Evolutionary conservation across 257 asterid genomes (phyloP), one percentile per base, ranked within the genome.

Genomic region (Solanum lycopersicoides): DNA sequence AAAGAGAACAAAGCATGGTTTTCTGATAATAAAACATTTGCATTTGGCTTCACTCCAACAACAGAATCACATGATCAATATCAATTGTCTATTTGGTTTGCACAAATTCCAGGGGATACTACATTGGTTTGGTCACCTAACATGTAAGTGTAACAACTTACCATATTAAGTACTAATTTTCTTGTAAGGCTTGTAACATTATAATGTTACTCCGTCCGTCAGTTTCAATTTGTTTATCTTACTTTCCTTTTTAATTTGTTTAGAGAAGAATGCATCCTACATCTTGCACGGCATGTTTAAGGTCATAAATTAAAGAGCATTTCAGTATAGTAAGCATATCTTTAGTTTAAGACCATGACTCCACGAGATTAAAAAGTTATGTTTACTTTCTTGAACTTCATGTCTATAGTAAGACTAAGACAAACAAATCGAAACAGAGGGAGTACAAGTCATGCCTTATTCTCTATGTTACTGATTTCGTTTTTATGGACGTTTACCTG

Each of bases 51-150:
- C 82, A 82, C 89, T 2, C 90, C 95, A 25, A 39, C 88, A 21
- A 76, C 86, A 34, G 86, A 93, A 9, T 85, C 89, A 45, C 87
- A 89, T 6, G 92, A 91, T 28, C 91, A 71, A 66, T 94, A 94
- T 89, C 94, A 73, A 32, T 82, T 96, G 90, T 95, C 93, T 41
- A 91, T 96, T 76, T 96, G 99, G 99, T 96, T 94, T 85, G 94
- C 94, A 0, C 93, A 92, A 47, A 91, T 96, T 41, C 98, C 98
- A 6, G 97, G 94, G 12, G 98, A 95, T 89, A 93, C 91, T 65
- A 91, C 93, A 21, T 84, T 95, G 21, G 99, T 94, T 89, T 96
- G 99, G 99, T 92, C 98, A 2, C 90, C 97, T 21, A 89, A 91
- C 66, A 89, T 88, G 99, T 95, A 92, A 93, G 99, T 90, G 23